phyloP scores from a whole-genome alignment of 2,329 filamentous ascomycete species.

The Pestalotiopsis sp. region DNA sequence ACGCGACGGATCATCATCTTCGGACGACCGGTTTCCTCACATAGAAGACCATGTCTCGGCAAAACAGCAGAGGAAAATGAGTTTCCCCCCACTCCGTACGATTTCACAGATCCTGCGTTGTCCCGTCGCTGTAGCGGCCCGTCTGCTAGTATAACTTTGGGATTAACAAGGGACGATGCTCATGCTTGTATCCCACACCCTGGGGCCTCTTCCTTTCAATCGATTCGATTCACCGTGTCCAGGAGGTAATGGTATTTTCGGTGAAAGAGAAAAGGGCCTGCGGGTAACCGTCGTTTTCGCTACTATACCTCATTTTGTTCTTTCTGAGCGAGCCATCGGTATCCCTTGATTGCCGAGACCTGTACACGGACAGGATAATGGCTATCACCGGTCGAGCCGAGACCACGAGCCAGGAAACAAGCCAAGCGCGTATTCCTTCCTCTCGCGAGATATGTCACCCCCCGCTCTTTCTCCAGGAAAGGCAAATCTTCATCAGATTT shows the following conservation, averaged over 20 bases:
- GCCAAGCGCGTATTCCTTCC: not conserved
- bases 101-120: not conserved
- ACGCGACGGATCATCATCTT: not conserved
- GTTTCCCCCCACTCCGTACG: not conserved
- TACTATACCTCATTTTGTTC: not conserved
- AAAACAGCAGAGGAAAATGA: not conserved
- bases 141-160: not conserved
- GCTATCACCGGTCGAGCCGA: not conserved
- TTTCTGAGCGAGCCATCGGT: not conserved
- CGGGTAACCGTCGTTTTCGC: not conserved
- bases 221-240: not conserved
- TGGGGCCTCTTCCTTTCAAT: not conserved
- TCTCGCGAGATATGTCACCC: not conserved
- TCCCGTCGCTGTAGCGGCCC: not conserved
- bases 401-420: not conserved
- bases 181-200: not conserved
- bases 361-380: not conserved
- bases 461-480: too few relatives aligned
- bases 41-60: not conserved
- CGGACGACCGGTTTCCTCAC: not conserved
- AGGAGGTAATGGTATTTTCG: not conserved
- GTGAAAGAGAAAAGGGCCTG: not conserved
- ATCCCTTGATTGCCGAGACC: not conserved
- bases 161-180: not conserved
- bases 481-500: too few relatives aligned